Conservation (phyloP, 75 land plant genomes). For the Chamaecyparis obtusa region DNA sequence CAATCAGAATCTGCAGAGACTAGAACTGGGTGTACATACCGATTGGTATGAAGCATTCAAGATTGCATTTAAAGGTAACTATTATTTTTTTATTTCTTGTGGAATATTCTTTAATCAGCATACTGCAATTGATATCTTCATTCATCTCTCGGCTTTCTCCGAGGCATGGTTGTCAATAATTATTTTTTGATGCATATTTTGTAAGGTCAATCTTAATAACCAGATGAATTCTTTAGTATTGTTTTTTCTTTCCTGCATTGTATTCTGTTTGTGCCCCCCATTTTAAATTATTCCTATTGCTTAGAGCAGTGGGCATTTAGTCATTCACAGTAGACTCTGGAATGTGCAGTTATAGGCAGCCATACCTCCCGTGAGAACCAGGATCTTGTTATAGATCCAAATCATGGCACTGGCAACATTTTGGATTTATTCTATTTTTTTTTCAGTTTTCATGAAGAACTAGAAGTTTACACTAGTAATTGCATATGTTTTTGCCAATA, state of each 20-base stretch:
- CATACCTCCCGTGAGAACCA: not conserved
- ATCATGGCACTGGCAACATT: not conserved
- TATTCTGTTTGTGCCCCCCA: not conserved
- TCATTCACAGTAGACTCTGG: not conserved
- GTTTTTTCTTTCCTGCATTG: not conserved
- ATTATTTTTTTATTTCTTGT: not conserved
- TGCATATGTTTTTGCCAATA: too few relatives aligned
- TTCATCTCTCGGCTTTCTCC: not conserved
- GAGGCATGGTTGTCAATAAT: not conserved
- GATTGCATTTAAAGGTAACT: conserved; percentile 28
- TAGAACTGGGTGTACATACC: not conserved
- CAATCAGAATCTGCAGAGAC: not conserved
- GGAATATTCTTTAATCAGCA: not conserved
- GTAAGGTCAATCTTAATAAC: not conserved
- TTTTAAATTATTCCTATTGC: not conserved
- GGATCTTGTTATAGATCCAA: not conserved
- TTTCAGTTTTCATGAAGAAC: not conserved
- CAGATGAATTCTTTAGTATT: not conserved
- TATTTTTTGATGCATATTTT: not conserved
- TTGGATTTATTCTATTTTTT: not conserved
- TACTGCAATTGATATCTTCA: not conserved
- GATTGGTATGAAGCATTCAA: conserved; percentile 46
- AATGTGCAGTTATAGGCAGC: not conserved
- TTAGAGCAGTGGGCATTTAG: not conserved
- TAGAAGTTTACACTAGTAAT: not conserved